phyloP scores from a whole-genome alignment of 2,329 filamentous ascomycete genomes.

The Orbilia oligospora region DNA sequence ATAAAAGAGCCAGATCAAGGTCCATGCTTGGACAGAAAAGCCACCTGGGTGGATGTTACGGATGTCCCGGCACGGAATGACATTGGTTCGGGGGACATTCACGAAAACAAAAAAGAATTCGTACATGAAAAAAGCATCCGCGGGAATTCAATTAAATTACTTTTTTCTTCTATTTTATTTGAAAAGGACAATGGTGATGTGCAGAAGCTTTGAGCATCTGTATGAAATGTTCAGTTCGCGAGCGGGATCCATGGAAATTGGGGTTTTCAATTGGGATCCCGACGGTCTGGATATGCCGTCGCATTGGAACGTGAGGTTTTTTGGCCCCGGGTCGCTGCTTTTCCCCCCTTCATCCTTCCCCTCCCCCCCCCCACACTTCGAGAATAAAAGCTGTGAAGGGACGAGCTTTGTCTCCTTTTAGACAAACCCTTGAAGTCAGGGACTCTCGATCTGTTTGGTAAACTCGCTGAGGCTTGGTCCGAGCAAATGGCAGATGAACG shows the following conservation, averaged over 20 bases:
- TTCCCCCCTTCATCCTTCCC: background rate
- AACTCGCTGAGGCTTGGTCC: constrained; percentile 14
- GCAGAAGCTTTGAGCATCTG: background rate
- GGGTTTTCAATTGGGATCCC: constrained; percentile 31
- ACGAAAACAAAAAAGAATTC: background rate
- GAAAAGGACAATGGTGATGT: background rate
- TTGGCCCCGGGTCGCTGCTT: constrained; percentile 12
- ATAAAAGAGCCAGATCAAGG: constrained; percentile 16
- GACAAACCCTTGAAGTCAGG: constrained; percentile 31
- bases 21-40: constrained; percentile 9
- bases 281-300: constrained; percentile 52
- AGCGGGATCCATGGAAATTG: constrained; percentile 14
- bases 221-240: constrained; percentile 24
- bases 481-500: constrained; percentile 17
- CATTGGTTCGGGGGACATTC: constrained; percentile 42
- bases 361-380: constrained; percentile 13
- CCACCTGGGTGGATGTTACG: constrained; percentile 23
- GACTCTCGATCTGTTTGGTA: background rate
- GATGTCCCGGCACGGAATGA: constrained; percentile 51
- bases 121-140: constrained; percentile 34
- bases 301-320: constrained; percentile 30
- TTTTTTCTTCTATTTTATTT: constrained; percentile 3
- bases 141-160: constrained; percentile 17
- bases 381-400: constrained; percentile 4
- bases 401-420: constrained; percentile 38